phyloP scores from a whole-genome alignment of 805 yeast genomes.

The Suhomyces faveliae region DNA sequence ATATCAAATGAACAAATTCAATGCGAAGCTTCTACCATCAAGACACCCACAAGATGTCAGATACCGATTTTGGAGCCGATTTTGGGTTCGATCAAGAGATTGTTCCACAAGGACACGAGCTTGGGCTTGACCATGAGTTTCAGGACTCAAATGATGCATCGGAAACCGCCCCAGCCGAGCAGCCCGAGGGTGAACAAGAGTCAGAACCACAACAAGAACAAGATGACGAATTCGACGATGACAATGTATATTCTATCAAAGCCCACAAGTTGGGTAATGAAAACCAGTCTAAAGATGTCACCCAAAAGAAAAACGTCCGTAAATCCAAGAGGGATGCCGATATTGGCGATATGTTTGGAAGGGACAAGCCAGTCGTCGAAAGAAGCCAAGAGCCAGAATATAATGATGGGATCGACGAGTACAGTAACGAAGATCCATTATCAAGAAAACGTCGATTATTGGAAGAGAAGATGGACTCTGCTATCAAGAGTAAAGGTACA shows the following conservation, averaged over 20 bases:
- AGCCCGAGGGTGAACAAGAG: neutral
- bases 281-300: slow-evolving; percentile 13
- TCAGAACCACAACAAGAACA: slow-evolving; percentile 1
- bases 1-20: neutral
- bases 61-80: neutral
- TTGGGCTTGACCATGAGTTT: neutral
- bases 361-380: slow-evolving; percentile 2
- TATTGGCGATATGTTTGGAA: slow-evolving; percentile 5
- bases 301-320: slow-evolving; percentile 31
- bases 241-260: slow-evolving; percentile 20
- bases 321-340: slow-evolving; percentile 14
- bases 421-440: slow-evolving; percentile 35
- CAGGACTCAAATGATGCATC: neutral
- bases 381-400: slow-evolving; percentile 6
- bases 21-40: neutral
- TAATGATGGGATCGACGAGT: slow-evolving; percentile 13
- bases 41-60: neutral
- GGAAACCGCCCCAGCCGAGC: neutral
- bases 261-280: slow-evolving; percentile 20
- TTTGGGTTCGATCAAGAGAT: neutral
- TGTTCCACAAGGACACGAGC: neutral
- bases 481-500: slow-evolving; percentile 62
- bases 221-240: slow-evolving; percentile 17
- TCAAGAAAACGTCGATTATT: slow-evolving; percentile 64
- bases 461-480: slow-evolving; percentile 77